Evolutionary conservation across 1,139 yeast species (phyloP).

Genomic region (Suhomyces anneliseae): DNA sequence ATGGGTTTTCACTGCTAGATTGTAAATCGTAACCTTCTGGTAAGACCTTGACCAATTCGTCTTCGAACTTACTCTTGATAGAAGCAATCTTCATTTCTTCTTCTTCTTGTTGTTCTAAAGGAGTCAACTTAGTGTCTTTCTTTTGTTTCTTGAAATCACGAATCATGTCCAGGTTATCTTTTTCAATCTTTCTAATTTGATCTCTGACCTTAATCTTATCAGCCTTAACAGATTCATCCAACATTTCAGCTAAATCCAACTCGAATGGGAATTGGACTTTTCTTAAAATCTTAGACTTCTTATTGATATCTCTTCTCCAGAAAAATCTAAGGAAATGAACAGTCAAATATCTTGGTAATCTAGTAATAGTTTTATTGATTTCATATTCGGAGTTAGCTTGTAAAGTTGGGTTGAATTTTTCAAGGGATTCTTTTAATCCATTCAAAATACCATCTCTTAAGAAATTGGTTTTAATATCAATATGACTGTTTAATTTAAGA

Average conservation of each 20-base stretch:
- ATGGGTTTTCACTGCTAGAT: constrained; percentile 72
- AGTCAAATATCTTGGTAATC: constrained; percentile 84
- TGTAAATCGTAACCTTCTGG: constrained; percentile 34
- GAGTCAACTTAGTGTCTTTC: constrained; percentile 38
- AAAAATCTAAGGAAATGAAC: constrained; percentile 92
- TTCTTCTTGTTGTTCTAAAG: constrained; percentile 46
- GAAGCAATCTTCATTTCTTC: constrained; percentile 49
- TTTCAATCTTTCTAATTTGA: constrained; percentile 71
- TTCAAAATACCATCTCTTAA: constrained; percentile 80
- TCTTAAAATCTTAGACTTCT: constrained; percentile 89
- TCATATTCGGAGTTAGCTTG: constrained; percentile 71
- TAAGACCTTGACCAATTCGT: constrained; percentile 41
- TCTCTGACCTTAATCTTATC: constrained; percentile 75
- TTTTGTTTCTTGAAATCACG: constrained; percentile 76
- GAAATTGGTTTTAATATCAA: constrained; percentile 80
- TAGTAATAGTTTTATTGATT: constrained; percentile 65
- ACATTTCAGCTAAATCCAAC: constrained; percentile 80
- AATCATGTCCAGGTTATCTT: constrained; percentile 68
- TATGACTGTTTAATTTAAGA: constrained; percentile 83
- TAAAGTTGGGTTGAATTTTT: constrained; percentile 71
- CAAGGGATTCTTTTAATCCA: constrained; percentile 74
- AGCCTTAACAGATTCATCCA: constrained; percentile 70
- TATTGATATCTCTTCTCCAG: constrained; percentile 91
- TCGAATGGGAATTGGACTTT: constrained; percentile 94
- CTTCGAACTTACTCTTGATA: constrained; percentile 45